Percentiles rank a stretch among this genome's conserved stretches.
Conservation (phyloP, 2,329 filamentous ascomycete genomes). For the Pyrenophora teres region DNA sequence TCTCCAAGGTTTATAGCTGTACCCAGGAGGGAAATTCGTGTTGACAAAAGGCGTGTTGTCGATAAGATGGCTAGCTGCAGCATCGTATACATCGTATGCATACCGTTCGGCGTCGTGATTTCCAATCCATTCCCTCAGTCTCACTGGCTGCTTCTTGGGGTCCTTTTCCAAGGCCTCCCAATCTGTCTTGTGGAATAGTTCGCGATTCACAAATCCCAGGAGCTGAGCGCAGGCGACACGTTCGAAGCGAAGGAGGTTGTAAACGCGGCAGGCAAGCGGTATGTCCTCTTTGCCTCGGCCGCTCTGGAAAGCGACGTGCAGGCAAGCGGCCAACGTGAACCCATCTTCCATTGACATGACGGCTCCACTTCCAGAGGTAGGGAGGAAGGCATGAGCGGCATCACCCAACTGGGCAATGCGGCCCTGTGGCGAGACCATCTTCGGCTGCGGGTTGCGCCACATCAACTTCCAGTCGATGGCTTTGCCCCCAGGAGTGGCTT, state of each 20-base stretch:
- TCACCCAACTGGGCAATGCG: constrained; percentile 51
- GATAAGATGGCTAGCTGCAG: constrained; percentile 31
- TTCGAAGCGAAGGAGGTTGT: constrained; percentile 3
- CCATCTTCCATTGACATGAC: neutral
- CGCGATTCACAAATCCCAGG: constrained; percentile 4
- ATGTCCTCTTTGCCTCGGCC: too few species aligned
- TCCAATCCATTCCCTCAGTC: constrained; percentile 45
- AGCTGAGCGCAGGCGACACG: constrained; percentile 5
- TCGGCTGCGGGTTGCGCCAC: constrained; percentile 55
- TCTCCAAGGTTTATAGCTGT: neutral
- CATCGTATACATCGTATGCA: constrained; percentile 43
- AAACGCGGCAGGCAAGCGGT: neutral
- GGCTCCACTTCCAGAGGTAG: too few species aligned
- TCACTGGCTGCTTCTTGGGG: constrained; percentile 16
- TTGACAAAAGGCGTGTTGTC: neutral
- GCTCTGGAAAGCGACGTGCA: neutral
- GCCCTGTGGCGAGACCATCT: constrained; percentile 48
- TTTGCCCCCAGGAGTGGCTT: neutral
- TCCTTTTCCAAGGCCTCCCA: constrained; percentile 45
- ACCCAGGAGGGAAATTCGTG: neutral
- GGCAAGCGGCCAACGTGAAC: neutral
- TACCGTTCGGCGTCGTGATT: constrained; percentile 46
- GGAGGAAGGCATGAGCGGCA: too few species aligned
- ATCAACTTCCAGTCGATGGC: constrained; percentile 58
- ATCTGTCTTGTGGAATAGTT: constrained; percentile 40